Base-by-base conservation (phyloP, 2,329 filamentous ascomycete species). In the Coleophoma cylindrospora region DNA sequence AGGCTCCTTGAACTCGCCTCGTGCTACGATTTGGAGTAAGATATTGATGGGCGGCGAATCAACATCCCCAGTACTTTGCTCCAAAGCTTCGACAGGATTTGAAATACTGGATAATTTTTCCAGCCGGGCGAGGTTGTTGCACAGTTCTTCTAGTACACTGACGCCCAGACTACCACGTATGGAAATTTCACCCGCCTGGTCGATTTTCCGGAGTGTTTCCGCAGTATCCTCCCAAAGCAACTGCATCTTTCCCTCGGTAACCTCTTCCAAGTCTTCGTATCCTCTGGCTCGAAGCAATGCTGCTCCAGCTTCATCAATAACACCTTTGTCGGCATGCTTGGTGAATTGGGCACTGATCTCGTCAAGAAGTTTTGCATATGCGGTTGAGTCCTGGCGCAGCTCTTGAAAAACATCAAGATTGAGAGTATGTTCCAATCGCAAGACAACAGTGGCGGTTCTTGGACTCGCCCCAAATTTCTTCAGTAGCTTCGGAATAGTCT, bases 341-440 rank as follows among this genome's bases (percentile, higher is more conserved):
- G 87, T 84, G 70, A 99, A 97, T 61, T 99, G 94, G 51, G 89
- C 90, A 66, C 89, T 91, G 59, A 97, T 90, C 61, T 96, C 91
- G 58, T 96, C 91, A 1, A 99, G 74, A 32, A 97, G 73, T 19
- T 86, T 83, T 7, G 85, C 81, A 63, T 95, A 95, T 2, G 84
- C 86, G 2, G 86, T 84, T 1, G 89, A 83, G 57, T 95, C 90
- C 65, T 96, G 91, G 47, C 91, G 86, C 36, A 97, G 74, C 62
- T 95, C 89, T 64, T 91, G 86, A 64, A 97, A 95, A 19, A 91
- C 81, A 38, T 92, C 87, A 1, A 96, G 77, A 57, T 96, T 89
- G 19, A 99, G 81, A 37, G 89, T 82, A 63, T 92, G 89, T 64
- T 95, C 89, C 40, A 99, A 74, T 33, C 90, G 83, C 21, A 99